phyloP scores from a whole-genome alignment of 306 rosid genomes.

The Glycine tomentella region DNA sequence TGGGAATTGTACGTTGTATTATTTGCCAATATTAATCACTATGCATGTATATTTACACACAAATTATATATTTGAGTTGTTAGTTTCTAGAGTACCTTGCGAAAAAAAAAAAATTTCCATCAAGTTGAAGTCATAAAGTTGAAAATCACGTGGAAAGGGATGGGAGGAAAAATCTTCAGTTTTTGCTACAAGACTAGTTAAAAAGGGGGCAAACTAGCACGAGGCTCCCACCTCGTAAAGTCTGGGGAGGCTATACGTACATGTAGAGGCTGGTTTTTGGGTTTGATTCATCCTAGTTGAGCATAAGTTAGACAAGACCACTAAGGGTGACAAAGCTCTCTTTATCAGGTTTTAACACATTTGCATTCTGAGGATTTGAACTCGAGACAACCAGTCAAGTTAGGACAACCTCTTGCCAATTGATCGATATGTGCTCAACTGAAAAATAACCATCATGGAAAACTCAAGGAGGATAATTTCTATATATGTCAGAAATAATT shows the following conservation, averaged over 20 bases:
- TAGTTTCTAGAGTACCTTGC: slow-evolving; percentile 12
- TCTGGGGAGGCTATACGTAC: background rate
- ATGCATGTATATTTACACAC: background rate
- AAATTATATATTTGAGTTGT: background rate
- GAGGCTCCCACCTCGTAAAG: background rate
- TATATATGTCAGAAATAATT: background rate
- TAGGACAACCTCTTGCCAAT: background rate
- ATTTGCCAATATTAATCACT: background rate
- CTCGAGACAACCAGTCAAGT: background rate
- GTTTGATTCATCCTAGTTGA: background rate
- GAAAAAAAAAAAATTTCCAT: background rate
- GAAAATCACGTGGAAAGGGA: background rate
- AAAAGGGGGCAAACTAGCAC: background rate
- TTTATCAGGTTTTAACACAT: background rate
- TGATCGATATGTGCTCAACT: background rate
- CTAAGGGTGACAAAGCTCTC: background rate
- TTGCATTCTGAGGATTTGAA: background rate
- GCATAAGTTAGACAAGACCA: background rate
- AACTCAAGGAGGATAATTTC: slow-evolving; percentile 11
- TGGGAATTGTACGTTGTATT: background rate
- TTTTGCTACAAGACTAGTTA: background rate
- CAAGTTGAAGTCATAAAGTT: background rate
- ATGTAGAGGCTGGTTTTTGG: background rate
- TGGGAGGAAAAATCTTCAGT: background rate
- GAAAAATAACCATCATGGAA: background rate